These are phyloP conservation scores for Tricholoma bakamatsutake DNA, from an alignment of 768 basidiomycete species.

Conservation along the genomic window DNA sequence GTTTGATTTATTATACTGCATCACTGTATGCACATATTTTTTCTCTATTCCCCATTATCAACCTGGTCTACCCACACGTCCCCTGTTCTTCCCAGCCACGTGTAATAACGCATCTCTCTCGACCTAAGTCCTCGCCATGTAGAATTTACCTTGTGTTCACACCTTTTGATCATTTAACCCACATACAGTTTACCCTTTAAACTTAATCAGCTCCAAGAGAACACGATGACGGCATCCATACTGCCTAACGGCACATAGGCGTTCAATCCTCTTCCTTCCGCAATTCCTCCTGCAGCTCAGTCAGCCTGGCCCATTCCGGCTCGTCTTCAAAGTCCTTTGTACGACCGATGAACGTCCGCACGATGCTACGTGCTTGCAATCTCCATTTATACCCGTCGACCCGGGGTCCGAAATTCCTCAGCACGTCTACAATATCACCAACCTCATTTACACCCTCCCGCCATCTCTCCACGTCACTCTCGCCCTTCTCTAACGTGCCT, in stretches of 20 bases:
- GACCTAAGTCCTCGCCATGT: slow-evolving; percentile 10
- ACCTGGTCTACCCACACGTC: slow-evolving; percentile 5
- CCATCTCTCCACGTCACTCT: slow-evolving; percentile 65
- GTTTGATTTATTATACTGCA: slow-evolving; percentile 7
- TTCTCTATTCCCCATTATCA: slow-evolving; percentile 7
- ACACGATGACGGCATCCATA: slow-evolving; percentile 11
- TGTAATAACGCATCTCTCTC: slow-evolving; percentile 10
- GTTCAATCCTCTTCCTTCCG: slow-evolving; percentile 17
- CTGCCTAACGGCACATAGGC: background rate
- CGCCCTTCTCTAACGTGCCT: slow-evolving; percentile 55
- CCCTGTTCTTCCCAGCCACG: slow-evolving; percentile 13
- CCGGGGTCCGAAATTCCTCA: slow-evolving; percentile 78
- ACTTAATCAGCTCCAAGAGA: slow-evolving; percentile 16
- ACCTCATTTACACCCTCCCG: slow-evolving; percentile 73
- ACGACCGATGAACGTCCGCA: slow-evolving; percentile 84
- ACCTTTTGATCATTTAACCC: slow-evolving; percentile 2
- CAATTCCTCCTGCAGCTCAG: slow-evolving; percentile 61
- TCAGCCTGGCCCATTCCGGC: slow-evolving; percentile 71
- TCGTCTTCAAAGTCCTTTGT: slow-evolving; percentile 88
- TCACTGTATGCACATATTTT: slow-evolving; percentile 10
- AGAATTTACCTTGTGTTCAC: slow-evolving; percentile 7
- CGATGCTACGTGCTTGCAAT: slow-evolving; percentile 79
- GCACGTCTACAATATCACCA: slow-evolving; percentile 75
- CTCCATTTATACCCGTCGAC: slow-evolving; percentile 65
- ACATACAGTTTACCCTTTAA: slow-evolving; percentile 4